Conservation (phyloP, 2,329 filamentous ascomycete genomes). For the Cryphonectria parasitica region DNA sequence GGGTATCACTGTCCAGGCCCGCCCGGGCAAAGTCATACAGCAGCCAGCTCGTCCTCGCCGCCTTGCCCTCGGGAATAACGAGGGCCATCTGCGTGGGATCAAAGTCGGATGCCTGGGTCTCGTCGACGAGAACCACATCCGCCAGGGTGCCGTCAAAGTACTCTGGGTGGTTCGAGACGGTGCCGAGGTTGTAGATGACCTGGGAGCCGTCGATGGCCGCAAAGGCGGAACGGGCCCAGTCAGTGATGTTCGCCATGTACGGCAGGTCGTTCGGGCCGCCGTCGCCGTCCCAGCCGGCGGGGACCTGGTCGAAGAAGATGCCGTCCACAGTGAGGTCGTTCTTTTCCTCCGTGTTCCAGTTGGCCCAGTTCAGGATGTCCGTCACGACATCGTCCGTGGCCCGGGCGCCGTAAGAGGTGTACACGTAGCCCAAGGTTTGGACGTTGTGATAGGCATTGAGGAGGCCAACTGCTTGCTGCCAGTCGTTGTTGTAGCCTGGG, state of each 20-base stretch:
- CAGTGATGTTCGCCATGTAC: constrained; percentile 12
- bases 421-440: constrained; percentile 23
- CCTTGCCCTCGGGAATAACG: background rate
- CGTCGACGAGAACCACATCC: constrained; percentile 13
- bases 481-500: constrained; percentile 22
- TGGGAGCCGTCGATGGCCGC: background rate
- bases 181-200: constrained; percentile 23
- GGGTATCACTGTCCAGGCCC: background rate
- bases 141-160: constrained; percentile 19
- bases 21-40: background rate
- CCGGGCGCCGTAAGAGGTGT: constrained; percentile 12
- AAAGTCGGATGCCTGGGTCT: constrained; percentile 11
- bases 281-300: constrained; percentile 17
- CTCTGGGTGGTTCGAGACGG: constrained; percentile 14
- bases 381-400: background rate
- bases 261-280: constrained; percentile 13
- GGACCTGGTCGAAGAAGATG: constrained; percentile 30
- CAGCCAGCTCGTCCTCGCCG: constrained; percentile 4
- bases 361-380: constrained; percentile 22
- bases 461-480: constrained; percentile 6
- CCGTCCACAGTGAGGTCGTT: constrained; percentile 23
- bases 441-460: constrained; percentile 19
- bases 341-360: constrained; percentile 15
- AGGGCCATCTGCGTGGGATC: background rate
- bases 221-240: background rate